Evolutionary conservation across 306 rosid genomes (phyloP).

Genomic region (Prunus armeniaca): DNA sequence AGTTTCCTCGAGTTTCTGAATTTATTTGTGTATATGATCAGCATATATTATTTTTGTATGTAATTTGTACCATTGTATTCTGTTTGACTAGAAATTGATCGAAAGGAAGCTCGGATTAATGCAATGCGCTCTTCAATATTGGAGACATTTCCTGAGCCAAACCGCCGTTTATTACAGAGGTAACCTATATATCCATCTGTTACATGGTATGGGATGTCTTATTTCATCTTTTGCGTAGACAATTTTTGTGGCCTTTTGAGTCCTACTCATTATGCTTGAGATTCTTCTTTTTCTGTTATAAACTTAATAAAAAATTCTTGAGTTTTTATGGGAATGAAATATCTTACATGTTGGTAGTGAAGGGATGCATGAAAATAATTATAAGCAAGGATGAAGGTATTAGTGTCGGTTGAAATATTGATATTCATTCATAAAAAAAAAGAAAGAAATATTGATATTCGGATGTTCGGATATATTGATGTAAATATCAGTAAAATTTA

Average conservation of each 20-base stretch:
- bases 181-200: conserved; percentile 17
- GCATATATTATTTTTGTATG: conserved; percentile 2
- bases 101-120: conserved; percentile 77
- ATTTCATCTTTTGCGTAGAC: background rate
- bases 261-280: background rate
- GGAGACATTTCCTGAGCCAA: conserved; percentile 98
- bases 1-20: background rate
- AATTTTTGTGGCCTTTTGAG: background rate
- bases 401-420: background rate
- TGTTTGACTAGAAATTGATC: conserved; percentile 72
- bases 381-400: background rate
- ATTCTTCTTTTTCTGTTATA: background rate
- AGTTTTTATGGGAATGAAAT: background rate
- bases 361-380: background rate
- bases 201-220: conserved; percentile 4
- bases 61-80: conserved; percentile 15
- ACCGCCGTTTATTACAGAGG: conserved; percentile 93
- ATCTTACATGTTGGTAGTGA: background rate
- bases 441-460: background rate
- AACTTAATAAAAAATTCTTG: background rate
- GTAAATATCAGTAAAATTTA: background rate
- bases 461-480: background rate
- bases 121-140: conserved; percentile 85
- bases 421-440: too few relatives aligned
- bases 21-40: conserved; percentile 14